A percentile compares a stretch with the other conserved stretches of the same genome.
Conservation (phyloP, 2,329 filamentous ascomycete genomes). For the Periconia sp. region DNA sequence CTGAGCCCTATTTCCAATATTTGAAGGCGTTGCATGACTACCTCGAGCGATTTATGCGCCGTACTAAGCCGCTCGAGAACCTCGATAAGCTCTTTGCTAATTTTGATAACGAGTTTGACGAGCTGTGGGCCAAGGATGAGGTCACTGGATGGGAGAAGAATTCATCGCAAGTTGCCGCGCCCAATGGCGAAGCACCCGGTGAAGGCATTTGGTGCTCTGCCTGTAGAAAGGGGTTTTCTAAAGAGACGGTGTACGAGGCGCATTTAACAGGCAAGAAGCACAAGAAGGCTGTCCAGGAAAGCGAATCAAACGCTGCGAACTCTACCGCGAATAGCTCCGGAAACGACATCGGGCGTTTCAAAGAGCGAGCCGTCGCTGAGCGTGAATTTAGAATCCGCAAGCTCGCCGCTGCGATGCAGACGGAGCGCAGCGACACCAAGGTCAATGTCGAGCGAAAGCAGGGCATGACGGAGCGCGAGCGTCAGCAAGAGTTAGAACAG, state of each 20-base stretch:
- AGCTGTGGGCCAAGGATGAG: conserved; percentile 79
- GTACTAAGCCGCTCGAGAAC: conserved; percentile 85
- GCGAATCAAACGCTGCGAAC: conserved; percentile 43
- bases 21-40: conserved; percentile 81
- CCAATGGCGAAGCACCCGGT: conserved; percentile 57
- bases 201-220: conserved; percentile 87
- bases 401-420: conserved; percentile 81
- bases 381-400: conserved; percentile 84
- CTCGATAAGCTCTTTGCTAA: conserved; percentile 75
- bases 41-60: conserved; percentile 84
- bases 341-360: conserved; percentile 56
- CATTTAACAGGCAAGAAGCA: conserved; percentile 94
- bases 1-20: conserved; percentile 91
- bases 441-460: conserved; percentile 96
- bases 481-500: conserved; percentile 90
- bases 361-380: conserved; percentile 89
- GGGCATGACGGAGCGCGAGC: conserved; percentile 96
- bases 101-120: conserved; percentile 85
- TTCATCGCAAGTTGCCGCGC: conserved; percentile 42
- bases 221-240: conserved; percentile 94
- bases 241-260: conserved; percentile 90
- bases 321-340: conserved; percentile 24
- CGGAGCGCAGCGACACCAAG: conserved; percentile 85
- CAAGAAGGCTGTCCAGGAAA: conserved; percentile 74
- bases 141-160: conserved; percentile 78